Base-by-base conservation (phyloP, 1,139 yeast species). In the Scheffersomyces parashehatae region DNA sequence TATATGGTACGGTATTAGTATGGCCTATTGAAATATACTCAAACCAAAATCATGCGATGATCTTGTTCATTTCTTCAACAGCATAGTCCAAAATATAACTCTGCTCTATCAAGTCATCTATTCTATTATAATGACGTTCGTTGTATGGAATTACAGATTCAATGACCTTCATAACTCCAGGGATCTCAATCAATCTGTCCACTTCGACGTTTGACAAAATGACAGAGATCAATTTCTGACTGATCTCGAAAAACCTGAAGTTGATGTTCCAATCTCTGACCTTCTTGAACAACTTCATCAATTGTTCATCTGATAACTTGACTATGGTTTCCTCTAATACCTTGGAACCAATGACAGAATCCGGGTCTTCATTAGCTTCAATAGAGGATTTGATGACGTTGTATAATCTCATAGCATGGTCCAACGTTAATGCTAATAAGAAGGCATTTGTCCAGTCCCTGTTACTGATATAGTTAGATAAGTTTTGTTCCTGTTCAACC, bases 181-280 rank as follows among this genome's bases (percentile, higher is more conserved):
- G 85, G 34, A 88, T 75, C 52, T 81, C 82, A 50, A 79, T 74
- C 43, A 91, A 66, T 49, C 74, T 73, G 14, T 80, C 79, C 13
- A 83, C 70, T 24, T 75, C 68, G 53, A 81, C 81, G 35, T 73
- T 73, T 37, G 71, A 68, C 46, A 93, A 66, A 32, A 91, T 66
- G 15, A 88, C 84, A 50, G 80, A 73, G 44, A 93, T 72, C 31
- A 90, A 68, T 43, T 81, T 81, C 62, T 93, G 99, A 24, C 96
- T 88, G 45, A 88, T 78, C 43, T 79, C 82, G 56, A 88, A 88
- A 36, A 88, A 83, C 56, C 83, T 82, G 43, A 89, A 87, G 62
- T 90, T 93, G 41, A 95, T 83, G 64, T 95, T 93, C 99, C 99
- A 93, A 59, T 90, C 96, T 55, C 97, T 80, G 29, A 90, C 75